These are phyloP conservation scores for Aspergillus sclerotioniger DNA, from an alignment of 495 filamentous ascomycete species.

Conservation along the genomic window DNA sequence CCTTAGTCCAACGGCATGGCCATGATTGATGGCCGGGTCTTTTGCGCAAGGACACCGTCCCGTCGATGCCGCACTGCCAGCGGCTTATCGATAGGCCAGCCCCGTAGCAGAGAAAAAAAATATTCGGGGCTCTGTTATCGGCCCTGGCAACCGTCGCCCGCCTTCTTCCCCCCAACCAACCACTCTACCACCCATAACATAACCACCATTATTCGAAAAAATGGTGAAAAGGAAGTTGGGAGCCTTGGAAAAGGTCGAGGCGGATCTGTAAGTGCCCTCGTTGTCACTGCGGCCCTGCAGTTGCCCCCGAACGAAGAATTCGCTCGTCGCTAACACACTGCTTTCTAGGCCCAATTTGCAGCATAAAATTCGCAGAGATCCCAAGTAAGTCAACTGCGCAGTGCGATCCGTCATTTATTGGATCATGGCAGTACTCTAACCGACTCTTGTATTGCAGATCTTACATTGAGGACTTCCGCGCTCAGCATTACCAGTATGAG, in stretches of 20 bases:
- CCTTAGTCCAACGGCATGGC: not conserved
- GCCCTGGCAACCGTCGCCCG: constrained; percentile 19
- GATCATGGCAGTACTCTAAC: constrained; percentile 9
- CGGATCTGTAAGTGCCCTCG: constrained; percentile 62
- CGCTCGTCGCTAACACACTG: constrained; percentile 24
- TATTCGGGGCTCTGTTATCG: constrained; percentile 28
- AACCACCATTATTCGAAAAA: constrained; percentile 18
- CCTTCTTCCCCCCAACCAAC: constrained; percentile 15
- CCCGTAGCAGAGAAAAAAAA: constrained; percentile 38
- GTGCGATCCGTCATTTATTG: not conserved
- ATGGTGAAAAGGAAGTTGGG: constrained; percentile 86
- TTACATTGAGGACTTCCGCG: constrained; percentile 80
- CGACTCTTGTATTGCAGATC: constrained; percentile 47
- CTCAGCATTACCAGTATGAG: constrained; percentile 91
- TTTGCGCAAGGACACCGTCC: not conserved
- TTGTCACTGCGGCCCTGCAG: constrained; percentile 19
- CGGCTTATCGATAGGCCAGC: constrained; percentile 46
- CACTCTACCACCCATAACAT: constrained; percentile 7
- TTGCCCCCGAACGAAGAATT: constrained; percentile 14
- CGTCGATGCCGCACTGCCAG: not conserved
- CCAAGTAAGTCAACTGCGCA: constrained; percentile 53
- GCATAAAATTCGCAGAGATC: constrained; percentile 84
- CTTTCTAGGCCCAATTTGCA: constrained; percentile 70
- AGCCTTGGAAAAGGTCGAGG: constrained; percentile 92
- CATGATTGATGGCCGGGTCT: not conserved